phyloP scores from a whole-genome alignment of 1,284 basidiomycete genomes.

The Phlebopus sp. region DNA sequence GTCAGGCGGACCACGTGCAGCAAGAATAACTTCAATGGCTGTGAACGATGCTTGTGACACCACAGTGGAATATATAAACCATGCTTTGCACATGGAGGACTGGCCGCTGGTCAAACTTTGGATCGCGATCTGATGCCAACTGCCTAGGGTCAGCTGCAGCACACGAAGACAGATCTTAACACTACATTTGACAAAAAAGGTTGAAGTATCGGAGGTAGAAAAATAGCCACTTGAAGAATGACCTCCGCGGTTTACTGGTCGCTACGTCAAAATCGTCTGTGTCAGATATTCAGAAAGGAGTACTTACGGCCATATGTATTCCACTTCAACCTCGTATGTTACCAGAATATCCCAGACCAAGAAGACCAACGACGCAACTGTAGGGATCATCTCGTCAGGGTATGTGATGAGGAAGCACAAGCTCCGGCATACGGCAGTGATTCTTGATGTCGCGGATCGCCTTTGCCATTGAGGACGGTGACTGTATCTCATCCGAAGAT shows the following conservation, averaged over 20 bases:
- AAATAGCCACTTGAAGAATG: slow-evolving; percentile 20
- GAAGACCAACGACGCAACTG: slow-evolving; percentile 30
- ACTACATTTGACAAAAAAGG: slow-evolving; percentile 6
- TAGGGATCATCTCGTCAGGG: slow-evolving; percentile 63
- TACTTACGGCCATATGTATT: slow-evolving; percentile 25
- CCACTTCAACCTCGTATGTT: slow-evolving; percentile 15
- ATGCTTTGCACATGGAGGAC: slow-evolving; percentile 13
- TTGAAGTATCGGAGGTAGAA: slow-evolving; percentile 18
- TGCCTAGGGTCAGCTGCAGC: neutral
- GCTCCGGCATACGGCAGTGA: neutral
- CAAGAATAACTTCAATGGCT: slow-evolving; percentile 15
- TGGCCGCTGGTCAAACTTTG: slow-evolving; percentile 1
- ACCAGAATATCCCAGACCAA: slow-evolving; percentile 21
- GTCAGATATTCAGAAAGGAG: neutral
- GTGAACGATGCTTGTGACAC: slow-evolving; percentile 6
- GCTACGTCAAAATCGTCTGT: neutral
- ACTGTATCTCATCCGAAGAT: neutral
- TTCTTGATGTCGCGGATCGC: neutral
- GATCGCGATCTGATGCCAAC: slow-evolving; percentile 4
- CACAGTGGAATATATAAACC: slow-evolving; percentile 14
- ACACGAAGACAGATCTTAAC: neutral
- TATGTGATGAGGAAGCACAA: neutral
- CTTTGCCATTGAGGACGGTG: neutral
- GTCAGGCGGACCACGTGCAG: slow-evolving; percentile 13
- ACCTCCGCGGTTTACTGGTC: slow-evolving; percentile 9